Base-by-base conservation (phyloP, 768 basidiomycete species). In the Pisolithus sp. region DNA sequence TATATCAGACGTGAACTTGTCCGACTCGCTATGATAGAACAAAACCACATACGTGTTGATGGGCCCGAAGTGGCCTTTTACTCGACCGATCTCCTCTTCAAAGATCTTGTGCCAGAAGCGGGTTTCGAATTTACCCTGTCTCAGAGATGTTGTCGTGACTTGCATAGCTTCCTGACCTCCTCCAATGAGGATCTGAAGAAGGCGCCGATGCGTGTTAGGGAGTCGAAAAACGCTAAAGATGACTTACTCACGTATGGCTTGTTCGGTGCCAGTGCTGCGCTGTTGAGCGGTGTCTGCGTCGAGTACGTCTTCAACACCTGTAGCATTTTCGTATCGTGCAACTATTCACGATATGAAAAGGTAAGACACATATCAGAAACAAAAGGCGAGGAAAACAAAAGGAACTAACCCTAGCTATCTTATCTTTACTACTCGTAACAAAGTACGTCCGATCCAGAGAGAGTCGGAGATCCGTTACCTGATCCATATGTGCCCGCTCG, bases 121-220 rank as follows among this genome's bases (percentile, higher is more conserved):
- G 10, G 93, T 91, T 72, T 98, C 96, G 68, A 99, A 99, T 70
- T 97, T 96, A 20, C 95, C 96, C 67, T 96, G 91, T 48, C 96
- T 83, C 21, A 83, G 62, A 2, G 92, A 93, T 1, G 95, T 98
- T 7, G 93, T 98, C 13, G 96, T 97, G 47, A 98, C 96, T 62
- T 75, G 84, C 92, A 93, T 95, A 4, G 96, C 96, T 66, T 96
- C 95, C 70, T 98, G 96, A 40, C 96, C 96, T 68, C 96, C 95
- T 41, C 96, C 96, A 21, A 96, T 76, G 30, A 98, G 79, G 40
- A 94, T 78, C 89, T 93, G 51, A 7, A 39, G 31, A 2, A 4
- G 6, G 4, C 13, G 1, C 34, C 34, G 13, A 34, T 13, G 13
- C 3, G 34, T 15, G 13, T 41, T 39, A 50, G 37, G 12, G 17